A percentile compares a stretch with the other conserved stretches of the same genome.
Evolutionary conservation across 2,329 filamentous ascomycete genomes (phyloP).

Genomic region (Hirsutella rhossiliensis): DNA sequence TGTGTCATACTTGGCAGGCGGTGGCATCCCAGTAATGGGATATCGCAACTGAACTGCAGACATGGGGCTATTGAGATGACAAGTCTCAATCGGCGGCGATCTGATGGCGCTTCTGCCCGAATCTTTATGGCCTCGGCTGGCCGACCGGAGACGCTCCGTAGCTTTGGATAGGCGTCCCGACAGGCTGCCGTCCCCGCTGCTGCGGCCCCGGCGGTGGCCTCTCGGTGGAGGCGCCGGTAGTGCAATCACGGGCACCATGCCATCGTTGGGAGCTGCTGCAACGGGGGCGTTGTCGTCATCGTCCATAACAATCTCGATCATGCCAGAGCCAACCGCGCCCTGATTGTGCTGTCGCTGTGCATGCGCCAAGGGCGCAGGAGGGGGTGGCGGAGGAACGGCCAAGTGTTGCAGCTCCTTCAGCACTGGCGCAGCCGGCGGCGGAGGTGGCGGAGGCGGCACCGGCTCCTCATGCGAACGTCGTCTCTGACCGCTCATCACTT

Average conservation of each 20-base stretch:
- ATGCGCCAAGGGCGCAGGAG: conserved; percentile 44
- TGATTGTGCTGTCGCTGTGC: conserved; percentile 27
- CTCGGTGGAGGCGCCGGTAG: conserved; percentile 30
- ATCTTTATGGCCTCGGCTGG: conserved; percentile 40
- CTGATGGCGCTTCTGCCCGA: conserved; percentile 9
- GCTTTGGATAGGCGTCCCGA: conserved; percentile 43
- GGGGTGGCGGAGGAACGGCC: conserved; percentile 47
- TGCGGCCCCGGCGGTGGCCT: conserved; percentile 45
- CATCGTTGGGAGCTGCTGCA: conserved; percentile 25
- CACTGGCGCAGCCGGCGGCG: conserved; percentile 36
- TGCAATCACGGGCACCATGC: conserved; percentile 30
- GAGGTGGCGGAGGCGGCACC: conserved; percentile 36
- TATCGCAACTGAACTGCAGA: conserved; percentile 2
- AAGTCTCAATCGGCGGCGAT: conserved; percentile 18
- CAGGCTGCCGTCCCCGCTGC: conserved; percentile 38
- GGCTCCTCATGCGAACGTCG: conserved; percentile 37
- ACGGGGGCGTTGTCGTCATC: conserved; percentile 32
- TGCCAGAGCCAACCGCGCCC: conserved; percentile 36
- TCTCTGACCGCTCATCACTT: conserved; percentile 26
- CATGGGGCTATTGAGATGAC: conserved; percentile 28
- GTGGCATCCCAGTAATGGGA: conserved; percentile 7
- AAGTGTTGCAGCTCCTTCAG: conserved; percentile 53
- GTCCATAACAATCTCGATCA: conserved; percentile 57
- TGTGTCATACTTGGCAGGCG: conserved; percentile 26
- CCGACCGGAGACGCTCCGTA: conserved; percentile 48